Evolutionary conservation across 352 stramenopile genomes (phyloP), one percentile per base, ranked within the genome.

Genomic region (Globisporangium echinulatum): DNA sequence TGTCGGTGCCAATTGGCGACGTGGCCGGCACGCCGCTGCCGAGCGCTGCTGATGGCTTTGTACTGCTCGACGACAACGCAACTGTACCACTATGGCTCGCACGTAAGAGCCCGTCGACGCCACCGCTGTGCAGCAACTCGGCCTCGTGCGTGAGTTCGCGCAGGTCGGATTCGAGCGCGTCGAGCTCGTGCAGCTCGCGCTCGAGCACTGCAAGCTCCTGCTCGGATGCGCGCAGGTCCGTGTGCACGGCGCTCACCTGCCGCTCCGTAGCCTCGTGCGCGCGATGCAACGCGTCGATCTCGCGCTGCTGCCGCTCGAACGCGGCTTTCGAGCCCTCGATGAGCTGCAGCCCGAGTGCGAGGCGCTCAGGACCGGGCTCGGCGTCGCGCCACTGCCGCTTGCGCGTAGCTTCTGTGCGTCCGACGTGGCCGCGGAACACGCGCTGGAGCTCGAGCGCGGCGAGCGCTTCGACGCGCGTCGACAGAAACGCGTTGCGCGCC

Each of bases 301-400:
- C 92, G 57, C 78, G 85, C 62, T 97, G 91, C 63, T 98, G 92
- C 8, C 86, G 71, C 59, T 96, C 86, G 64, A 98, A 97, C 3
- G 90, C 91, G 40, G 90, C 79, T 62, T 98, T 98, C 4, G 88
- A 96, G 44, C 93, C 90, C 64, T 98, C 92, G 52, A 98, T 97
- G 56, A 98, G 77, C 50, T 88, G 67, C 7, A 98, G 64, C 4
- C 93, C 93, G 37, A 98, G 74, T 49, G 90, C 77, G 15, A 98
- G 67, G 15, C 93, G 74, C 67, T 97, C 89, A 11, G 92, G 85
- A 36, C 93, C 93, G 4, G 92, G 89, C 36, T 86, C 73, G 3
- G 92, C 82, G 42, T 84, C 73, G n/a, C 87, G 77, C 92, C 92
- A 98, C 49, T 88, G 69, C n/a, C 84, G 82, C 65, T 88, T 91